Conservation (phyloP, 495 filamentous ascomycete genomes). For the Lasiosphaeris hirsuta region DNA sequence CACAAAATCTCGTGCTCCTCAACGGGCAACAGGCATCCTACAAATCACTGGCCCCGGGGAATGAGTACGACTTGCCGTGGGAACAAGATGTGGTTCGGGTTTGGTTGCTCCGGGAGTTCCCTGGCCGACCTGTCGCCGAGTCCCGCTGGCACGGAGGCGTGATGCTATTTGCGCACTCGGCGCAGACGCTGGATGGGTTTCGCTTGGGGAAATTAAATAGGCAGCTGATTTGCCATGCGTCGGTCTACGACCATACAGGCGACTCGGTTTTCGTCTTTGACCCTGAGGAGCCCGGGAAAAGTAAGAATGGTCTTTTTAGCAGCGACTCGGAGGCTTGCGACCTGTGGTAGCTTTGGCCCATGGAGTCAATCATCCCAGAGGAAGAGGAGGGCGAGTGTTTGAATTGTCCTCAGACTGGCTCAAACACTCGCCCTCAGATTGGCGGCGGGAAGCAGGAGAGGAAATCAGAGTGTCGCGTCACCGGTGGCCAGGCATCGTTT, state of each 20-base stretch:
- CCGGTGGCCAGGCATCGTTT: background rate
- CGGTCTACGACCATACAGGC: background rate
- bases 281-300: background rate
- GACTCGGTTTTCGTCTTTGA: background rate
- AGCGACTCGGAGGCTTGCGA: background rate
- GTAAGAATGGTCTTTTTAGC: background rate
- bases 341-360: background rate
- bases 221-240: background rate
- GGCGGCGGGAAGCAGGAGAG: too few relatives aligned
- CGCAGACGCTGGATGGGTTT: too few relatives aligned
- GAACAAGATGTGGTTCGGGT: background rate
- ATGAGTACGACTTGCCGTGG: background rate
- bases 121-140: background rate
- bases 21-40: background rate
- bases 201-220: background rate
- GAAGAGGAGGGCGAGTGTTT: background rate
- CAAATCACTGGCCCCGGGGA: background rate
- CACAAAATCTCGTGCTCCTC: background rate
- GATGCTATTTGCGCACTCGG: background rate
- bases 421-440: too few relatives aligned
- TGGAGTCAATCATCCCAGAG: background rate
- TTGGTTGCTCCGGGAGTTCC: background rate
- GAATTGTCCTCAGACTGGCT: background rate
- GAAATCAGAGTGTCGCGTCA: background rate
- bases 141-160: background rate